Evolutionary conservation across 139 green algal species (phyloP).

Genomic region (Auxenochlorella pyrenoidosa): DNA sequence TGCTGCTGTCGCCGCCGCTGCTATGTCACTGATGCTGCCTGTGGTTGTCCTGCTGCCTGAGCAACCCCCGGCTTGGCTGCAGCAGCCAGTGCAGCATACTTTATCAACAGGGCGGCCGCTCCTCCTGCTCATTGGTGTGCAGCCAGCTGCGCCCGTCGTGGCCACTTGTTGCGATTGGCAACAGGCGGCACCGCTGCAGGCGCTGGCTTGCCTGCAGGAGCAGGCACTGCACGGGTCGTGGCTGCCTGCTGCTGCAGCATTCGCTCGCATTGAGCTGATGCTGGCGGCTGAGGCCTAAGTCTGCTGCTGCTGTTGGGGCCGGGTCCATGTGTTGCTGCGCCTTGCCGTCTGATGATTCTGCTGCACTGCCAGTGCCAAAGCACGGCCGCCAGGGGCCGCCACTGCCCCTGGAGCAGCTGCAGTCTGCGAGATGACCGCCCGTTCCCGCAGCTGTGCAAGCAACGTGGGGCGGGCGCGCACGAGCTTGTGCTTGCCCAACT

Average conservation of each 20-base stretch:
- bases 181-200: too few relatives aligned
- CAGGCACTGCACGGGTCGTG: background rate
- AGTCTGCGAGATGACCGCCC: background rate
- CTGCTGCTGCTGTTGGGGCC: background rate
- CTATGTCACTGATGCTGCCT: too few relatives aligned
- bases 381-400: background rate
- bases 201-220: background rate
- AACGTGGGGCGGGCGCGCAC: constrained; percentile 3
- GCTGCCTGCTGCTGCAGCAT: background rate
- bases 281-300: background rate
- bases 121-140: too few relatives aligned
- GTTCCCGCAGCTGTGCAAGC: constrained; percentile 1
- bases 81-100: too few relatives aligned
- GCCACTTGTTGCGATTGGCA: too few relatives aligned
- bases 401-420: background rate
- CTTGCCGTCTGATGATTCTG: background rate
- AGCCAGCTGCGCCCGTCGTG: too few relatives aligned
- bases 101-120: too few relatives aligned
- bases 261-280: too few relatives aligned
- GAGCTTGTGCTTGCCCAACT: background rate
- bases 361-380: too few relatives aligned
- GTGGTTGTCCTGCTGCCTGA: background rate
- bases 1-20: too few relatives aligned
- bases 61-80: too few relatives aligned
- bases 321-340: background rate